Conservation (phyloP, 2,329 filamentous ascomycete species). For the Ophiobolus disseminans region DNA sequence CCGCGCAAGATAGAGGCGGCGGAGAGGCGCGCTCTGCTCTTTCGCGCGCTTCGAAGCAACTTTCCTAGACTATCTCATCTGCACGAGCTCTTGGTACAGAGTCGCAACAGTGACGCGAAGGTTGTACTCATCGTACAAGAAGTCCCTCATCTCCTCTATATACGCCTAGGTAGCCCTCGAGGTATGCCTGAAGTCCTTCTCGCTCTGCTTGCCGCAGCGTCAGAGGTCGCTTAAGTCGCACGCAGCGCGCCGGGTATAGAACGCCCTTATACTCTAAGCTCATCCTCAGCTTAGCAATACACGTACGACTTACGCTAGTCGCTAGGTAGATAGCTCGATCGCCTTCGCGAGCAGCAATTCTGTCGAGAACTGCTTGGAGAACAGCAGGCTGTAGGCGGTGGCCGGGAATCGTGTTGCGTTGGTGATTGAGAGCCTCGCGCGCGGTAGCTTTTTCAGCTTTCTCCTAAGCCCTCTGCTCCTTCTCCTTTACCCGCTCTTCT, state of each 20-base stretch:
- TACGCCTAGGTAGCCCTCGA: not conserved
- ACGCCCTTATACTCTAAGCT: not conserved
- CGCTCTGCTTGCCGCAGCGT: not conserved
- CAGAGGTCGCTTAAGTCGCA: not conserved
- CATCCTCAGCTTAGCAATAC: not conserved
- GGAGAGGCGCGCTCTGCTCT: slow-evolving; percentile 6
- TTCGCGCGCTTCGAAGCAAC: slow-evolving; percentile 1
- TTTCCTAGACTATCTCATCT: slow-evolving; percentile 1
- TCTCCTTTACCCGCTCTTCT: no score
- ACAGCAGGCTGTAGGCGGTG: not conserved
- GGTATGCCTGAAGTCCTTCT: not conserved
- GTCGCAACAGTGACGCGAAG: not conserved
- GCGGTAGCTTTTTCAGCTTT: no score
- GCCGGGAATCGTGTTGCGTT: no score
- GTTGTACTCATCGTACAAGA: not conserved
- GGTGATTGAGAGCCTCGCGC: no score
- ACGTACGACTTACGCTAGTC: not conserved
- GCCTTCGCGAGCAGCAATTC: slow-evolving; percentile 1
- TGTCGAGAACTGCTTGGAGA: not conserved
- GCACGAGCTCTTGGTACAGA: not conserved
- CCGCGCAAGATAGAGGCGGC: not conserved
- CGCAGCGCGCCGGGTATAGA: not conserved
- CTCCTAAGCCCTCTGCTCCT: no score
- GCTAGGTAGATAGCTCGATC: not conserved
- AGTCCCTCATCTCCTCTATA: not conserved